Conservation (phyloP, 306 rosid genomes). For the Oxytropis ochrocephala region DNA sequence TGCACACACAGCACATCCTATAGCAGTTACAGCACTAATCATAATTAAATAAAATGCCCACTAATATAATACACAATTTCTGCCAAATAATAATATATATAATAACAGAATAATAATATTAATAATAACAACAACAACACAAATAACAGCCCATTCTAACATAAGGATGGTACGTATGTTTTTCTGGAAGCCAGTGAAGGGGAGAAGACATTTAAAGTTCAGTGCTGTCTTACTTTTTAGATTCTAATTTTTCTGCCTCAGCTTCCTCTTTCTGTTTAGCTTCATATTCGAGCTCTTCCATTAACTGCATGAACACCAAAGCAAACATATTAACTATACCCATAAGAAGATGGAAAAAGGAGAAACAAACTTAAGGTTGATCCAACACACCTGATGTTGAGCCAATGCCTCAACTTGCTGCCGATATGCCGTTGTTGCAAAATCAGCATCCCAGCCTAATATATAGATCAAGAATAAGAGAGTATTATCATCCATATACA, state of each 20-base stretch:
- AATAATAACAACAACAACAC: too few relatives aligned
- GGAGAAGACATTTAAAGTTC: not conserved
- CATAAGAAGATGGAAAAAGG: not conserved
- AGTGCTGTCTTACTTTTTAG: conserved; percentile 49
- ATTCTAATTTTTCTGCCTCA: conserved; percentile 53
- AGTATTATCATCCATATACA: not conserved
- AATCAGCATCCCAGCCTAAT: conserved; percentile 96
- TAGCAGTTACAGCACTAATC: too few relatives aligned
- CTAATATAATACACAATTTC: too few relatives aligned
- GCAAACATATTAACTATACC: conserved; percentile 1
- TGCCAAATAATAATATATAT: too few relatives aligned
- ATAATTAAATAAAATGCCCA: too few relatives aligned
- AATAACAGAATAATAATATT: too few relatives aligned
- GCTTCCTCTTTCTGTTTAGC: conserved; percentile 82
- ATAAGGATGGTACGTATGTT: not conserved
- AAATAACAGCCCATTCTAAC: too few relatives aligned
- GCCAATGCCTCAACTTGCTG: conserved; percentile 96
- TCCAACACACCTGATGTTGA: conserved; percentile 73
- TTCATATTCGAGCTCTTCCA: conserved; percentile 89
- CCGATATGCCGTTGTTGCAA: conserved; percentile 94
- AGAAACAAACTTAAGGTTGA: conserved; percentile 4
- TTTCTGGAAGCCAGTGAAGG: not conserved
- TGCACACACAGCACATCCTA: too few relatives aligned
- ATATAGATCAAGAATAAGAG: conserved; percentile 16
- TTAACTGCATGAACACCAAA: conserved; percentile 46